These are phyloP conservation scores for Trichoderma sp. DNA, from an alignment of 2,329 filamentous ascomycete genomes.

Conservation along the genomic window DNA sequence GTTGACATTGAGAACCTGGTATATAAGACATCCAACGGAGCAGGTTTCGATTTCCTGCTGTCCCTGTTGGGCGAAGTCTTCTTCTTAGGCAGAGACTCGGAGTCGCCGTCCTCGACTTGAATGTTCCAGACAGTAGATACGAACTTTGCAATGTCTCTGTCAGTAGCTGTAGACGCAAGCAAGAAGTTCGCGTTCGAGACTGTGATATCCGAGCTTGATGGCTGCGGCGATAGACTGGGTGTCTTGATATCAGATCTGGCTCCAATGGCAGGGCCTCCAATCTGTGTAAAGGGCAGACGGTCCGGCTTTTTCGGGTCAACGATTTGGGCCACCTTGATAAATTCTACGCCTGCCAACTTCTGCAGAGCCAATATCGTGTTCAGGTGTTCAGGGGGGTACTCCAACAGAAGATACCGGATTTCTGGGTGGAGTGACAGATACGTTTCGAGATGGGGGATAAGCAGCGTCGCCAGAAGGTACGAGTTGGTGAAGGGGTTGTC, in stretches of 20 bases:
- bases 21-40: constrained; percentile 37
- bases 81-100: constrained; percentile 45
- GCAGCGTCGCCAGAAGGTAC: constrained; percentile 57
- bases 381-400: constrained; percentile 61
- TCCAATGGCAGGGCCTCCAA: constrained; percentile 42
- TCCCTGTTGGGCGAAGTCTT: constrained; percentile 32
- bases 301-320: constrained; percentile 49
- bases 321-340: constrained; percentile 62
- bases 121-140: constrained; percentile 56
- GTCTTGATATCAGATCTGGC: constrained; percentile 34
- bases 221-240: constrained; percentile 34
- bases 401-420: constrained; percentile 60
- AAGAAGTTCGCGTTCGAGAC: constrained; percentile 60
- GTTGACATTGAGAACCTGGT: constrained; percentile 37
- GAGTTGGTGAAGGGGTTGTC: constrained; percentile 59
- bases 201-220: constrained; percentile 37
- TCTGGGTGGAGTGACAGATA: constrained; percentile 57
- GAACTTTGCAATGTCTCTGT: constrained; percentile 57
- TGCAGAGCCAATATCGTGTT: constrained; percentile 60
- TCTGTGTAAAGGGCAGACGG: constrained; percentile 44
- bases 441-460: constrained; percentile 63
- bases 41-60: constrained; percentile 34
- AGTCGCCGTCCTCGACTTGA: constrained; percentile 38
- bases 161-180: constrained; percentile 57
- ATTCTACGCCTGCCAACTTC: constrained; percentile 56